Evolutionary conservation across 345 rosid genomes (phyloP).

Genomic region (Anastatica hierochuntica): DNA sequence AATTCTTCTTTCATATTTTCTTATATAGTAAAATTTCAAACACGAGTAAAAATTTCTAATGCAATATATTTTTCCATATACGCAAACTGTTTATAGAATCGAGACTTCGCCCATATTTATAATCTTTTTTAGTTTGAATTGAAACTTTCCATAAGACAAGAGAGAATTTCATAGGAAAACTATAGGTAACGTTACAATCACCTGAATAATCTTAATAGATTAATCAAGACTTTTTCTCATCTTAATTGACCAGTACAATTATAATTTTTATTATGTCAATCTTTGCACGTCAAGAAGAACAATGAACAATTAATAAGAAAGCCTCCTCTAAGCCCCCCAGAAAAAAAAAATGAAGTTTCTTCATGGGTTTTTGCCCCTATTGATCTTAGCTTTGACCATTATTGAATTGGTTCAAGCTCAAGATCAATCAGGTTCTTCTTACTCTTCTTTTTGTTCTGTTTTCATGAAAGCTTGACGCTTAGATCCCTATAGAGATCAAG

Average conservation of each 20-base stretch:
- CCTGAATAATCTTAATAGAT: background rate
- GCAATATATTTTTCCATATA: background rate
- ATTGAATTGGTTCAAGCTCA: slow-evolving; percentile 13
- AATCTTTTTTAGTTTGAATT: background rate
- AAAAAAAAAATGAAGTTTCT: background rate
- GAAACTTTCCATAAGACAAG: slow-evolving; percentile 8
- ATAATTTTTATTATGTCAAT: background rate
- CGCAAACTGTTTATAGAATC: background rate
- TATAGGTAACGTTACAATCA: slow-evolving; percentile 6
- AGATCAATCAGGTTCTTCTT: slow-evolving; percentile 23
- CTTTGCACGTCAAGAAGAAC: background rate
- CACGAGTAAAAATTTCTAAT: background rate
- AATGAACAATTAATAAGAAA: background rate
- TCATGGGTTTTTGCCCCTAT: background rate
- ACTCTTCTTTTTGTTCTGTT: background rate
- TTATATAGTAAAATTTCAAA: no score
- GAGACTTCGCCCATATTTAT: no score
- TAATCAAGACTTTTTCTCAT: no score
- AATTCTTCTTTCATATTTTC: no score
- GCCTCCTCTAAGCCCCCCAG: background rate
- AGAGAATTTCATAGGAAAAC: background rate
- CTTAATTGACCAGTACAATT: slow-evolving; percentile 9
- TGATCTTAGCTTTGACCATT: slow-evolving; percentile 2
- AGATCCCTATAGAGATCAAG: background rate
- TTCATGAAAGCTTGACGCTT: background rate